Percentiles rank a stretch among this genome's conserved stretches.
Evolutionary conservation across 345 rosid species (phyloP).

Genomic region (Excoecaria agallocha): DNA sequence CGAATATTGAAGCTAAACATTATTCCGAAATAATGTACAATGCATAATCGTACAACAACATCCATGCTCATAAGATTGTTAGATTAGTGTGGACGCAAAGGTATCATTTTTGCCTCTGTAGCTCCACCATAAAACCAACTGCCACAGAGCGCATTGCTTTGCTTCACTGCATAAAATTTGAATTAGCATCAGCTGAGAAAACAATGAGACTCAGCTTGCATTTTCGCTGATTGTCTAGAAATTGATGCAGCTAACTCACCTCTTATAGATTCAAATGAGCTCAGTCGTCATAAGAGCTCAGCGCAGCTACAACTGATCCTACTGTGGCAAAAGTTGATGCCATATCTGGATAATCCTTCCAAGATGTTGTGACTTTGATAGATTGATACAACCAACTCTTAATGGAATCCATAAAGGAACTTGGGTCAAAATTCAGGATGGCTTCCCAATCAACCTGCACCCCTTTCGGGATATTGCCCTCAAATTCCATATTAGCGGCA

Average conservation of each 20-base stretch:
- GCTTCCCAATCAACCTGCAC: constrained; percentile 96
- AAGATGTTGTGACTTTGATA: constrained; percentile 61
- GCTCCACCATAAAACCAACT: neutral
- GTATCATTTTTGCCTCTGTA: neutral
- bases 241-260: constrained; percentile 29
- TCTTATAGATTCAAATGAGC: constrained; percentile 19
- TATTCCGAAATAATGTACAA: constrained; percentile 25
- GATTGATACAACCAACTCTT: constrained; percentile 82
- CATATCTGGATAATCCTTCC: constrained; percentile 81
- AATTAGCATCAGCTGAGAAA: constrained; percentile 8
- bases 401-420: constrained; percentile 52
- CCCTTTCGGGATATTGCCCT: constrained; percentile 63
- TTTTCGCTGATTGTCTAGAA: neutral
- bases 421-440: constrained; percentile 65
- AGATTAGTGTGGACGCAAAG: neutral
- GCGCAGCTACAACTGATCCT: constrained; percentile 78
- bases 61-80: constrained; percentile 17
- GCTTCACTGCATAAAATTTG: constrained; percentile 25
- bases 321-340: constrained; percentile 68
- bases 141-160: constrained; percentile 5
- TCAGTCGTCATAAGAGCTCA: constrained; percentile 62
- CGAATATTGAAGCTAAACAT: constrained; percentile 6
- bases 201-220: neutral
- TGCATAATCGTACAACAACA: constrained; percentile 20
- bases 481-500: constrained; percentile 88